Percentiles rank a stretch among this genome's conserved stretches.
Evolutionary conservation across 352 stramenopile species (phyloP).

Genomic region (Sclerospora graminicola): DNA sequence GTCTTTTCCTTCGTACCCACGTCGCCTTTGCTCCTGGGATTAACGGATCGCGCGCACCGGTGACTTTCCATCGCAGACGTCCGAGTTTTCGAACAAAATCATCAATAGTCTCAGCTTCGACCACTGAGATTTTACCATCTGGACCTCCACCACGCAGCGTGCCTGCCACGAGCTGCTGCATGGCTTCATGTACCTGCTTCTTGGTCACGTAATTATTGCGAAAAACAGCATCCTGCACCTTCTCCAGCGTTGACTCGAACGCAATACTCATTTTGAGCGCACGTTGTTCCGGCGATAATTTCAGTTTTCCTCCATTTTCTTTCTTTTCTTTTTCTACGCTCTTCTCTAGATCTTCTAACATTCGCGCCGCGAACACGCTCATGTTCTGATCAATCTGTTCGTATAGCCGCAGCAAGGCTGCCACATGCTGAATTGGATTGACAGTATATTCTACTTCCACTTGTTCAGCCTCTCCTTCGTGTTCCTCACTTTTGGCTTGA

Average conservation of each 20-base stretch:
- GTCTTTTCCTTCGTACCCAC: constrained; percentile 17
- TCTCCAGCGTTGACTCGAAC: constrained; percentile 70
- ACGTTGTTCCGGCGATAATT: constrained; percentile 50
- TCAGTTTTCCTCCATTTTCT: constrained; percentile 33
- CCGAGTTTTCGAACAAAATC: constrained; percentile 60
- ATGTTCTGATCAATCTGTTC: constrained; percentile 83
- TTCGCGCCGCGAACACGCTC: constrained; percentile 56
- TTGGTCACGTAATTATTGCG: constrained; percentile 80
- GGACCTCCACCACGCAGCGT: constrained; percentile 38
- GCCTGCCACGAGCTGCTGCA: constrained; percentile 45
- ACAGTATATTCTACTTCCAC: constrained; percentile 30
- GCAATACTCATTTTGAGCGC: constrained; percentile 76
- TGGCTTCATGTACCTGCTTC: constrained; percentile 59
- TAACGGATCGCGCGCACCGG: constrained; percentile 61
- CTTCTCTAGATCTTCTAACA: constrained; percentile 55
- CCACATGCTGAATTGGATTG: constrained; percentile 67
- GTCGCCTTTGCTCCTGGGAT: constrained; percentile 37
- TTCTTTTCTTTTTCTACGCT: constrained; percentile 38
- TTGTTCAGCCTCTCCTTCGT: constrained; percentile 3
- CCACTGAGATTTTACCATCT: constrained; percentile 43
- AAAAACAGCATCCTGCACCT: constrained; percentile 77
- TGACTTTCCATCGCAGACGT: constrained; percentile 70
- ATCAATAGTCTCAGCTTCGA: constrained; percentile 61
- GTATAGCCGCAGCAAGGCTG: constrained; percentile 59
- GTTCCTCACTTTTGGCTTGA: constrained; percentile 16